Conservation (phyloP, 345 rosid species). For the Hevea brasiliensis region DNA sequence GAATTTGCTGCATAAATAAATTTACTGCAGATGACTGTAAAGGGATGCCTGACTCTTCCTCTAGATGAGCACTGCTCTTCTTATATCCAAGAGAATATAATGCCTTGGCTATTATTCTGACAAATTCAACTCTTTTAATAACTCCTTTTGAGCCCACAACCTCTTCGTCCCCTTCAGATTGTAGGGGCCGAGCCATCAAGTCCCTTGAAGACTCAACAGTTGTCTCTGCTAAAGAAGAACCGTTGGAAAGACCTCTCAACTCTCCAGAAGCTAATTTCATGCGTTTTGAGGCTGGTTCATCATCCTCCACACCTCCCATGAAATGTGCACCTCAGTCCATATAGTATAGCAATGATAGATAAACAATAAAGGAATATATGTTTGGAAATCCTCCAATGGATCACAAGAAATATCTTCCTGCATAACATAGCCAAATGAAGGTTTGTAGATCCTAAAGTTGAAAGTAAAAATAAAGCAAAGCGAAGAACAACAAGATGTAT, state of each 20-base stretch:
- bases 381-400: background rate
- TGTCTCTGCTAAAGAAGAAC: slow-evolving; percentile 15
- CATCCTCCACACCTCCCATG: slow-evolving; percentile 26
- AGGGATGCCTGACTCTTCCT: slow-evolving; percentile 68
- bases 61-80: slow-evolving; percentile 57
- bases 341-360: slow-evolving; percentile 7
- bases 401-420: slow-evolving; percentile 8
- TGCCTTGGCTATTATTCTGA: slow-evolving; percentile 58
- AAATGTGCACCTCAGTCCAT: slow-evolving; percentile 24
- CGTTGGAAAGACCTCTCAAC: slow-evolving; percentile 10
- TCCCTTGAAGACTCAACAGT: slow-evolving; percentile 51
- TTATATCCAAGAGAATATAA: slow-evolving; percentile 72
- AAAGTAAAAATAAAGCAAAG: background rate
- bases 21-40: slow-evolving; percentile 50
- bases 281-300: slow-evolving; percentile 29
- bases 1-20: slow-evolving; percentile 53
- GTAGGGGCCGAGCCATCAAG: slow-evolving; percentile 63
- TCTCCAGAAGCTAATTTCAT: slow-evolving; percentile 12
- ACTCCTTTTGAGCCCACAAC: slow-evolving; percentile 58
- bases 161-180: slow-evolving; percentile 63
- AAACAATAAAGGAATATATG: background rate
- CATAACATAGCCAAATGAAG: background rate
- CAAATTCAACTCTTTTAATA: slow-evolving; percentile 56
- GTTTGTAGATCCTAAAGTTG: background rate
- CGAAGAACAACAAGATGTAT: background rate